Conservation (phyloP, 371 early-diverging fungal species). For the Mucor irregularis region DNA sequence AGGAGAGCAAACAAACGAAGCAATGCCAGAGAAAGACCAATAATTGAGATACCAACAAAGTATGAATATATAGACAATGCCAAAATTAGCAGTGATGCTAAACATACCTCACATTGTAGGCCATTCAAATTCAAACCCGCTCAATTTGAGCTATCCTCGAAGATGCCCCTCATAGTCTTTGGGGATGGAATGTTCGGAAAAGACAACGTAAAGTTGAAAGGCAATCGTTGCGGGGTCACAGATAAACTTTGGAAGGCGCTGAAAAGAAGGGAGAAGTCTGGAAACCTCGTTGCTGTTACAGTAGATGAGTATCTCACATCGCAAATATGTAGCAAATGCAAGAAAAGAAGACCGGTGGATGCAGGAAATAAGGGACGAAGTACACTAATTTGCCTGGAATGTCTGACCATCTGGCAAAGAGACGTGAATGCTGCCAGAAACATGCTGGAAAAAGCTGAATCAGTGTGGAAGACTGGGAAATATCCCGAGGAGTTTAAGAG, state of each 20-base stretch:
- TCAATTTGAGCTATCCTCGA: no score
- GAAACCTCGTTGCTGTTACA: neutral
- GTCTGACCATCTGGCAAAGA: slow-evolving; percentile 3
- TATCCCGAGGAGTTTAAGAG: no score
- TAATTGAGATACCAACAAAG: no score
- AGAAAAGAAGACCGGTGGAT: no score
- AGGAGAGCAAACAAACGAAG: no score
- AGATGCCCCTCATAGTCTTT: neutral
- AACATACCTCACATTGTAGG: no score
- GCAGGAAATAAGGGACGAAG: neutral
- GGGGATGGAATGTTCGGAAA: neutral
- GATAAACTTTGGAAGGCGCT: neutral
- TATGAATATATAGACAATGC: no score
- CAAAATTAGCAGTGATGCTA: no score
- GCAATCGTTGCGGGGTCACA: neutral
- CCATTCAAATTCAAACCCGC: no score
- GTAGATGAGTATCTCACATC: slow-evolving; percentile 1
- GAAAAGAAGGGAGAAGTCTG: neutral
- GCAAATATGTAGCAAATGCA: neutral
- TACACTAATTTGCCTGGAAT: neutral
- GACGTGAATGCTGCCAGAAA: slow-evolving; percentile 7
- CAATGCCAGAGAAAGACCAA: no score
- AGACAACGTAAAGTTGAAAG: neutral
- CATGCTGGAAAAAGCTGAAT: no score
- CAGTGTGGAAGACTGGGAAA: no score